Percentiles rank a stretch among this genome's conserved stretches.
Evolutionary conservation across 2,329 filamentous ascomycete genomes (phyloP).

Genomic region (Orbilia javanica): DNA sequence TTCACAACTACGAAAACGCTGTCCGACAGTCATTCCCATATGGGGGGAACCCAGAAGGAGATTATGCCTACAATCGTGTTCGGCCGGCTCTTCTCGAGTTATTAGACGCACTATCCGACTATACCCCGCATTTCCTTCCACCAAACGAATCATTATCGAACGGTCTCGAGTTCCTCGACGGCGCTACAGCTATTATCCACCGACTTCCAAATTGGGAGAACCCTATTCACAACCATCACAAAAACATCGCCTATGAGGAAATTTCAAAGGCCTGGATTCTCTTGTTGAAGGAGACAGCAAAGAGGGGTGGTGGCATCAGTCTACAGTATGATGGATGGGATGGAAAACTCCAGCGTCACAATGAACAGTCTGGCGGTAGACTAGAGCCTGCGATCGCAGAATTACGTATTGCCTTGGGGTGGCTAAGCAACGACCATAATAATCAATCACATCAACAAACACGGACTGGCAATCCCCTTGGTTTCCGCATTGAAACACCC

Average conservation of each 20-base stretch:
- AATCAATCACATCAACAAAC: slow-evolving; percentile 50
- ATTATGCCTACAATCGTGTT: slow-evolving; percentile 95
- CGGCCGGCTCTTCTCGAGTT: slow-evolving; percentile 83
- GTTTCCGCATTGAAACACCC: slow-evolving; percentile 60
- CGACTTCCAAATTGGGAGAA: slow-evolving; percentile 90
- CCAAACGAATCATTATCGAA: slow-evolving; percentile 89
- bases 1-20: slow-evolving; percentile 82
- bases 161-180: slow-evolving; percentile 88
- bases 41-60: slow-evolving; percentile 84
- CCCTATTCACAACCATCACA: slow-evolving; percentile 88
- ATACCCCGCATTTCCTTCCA: slow-evolving; percentile 93
- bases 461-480: slow-evolving; percentile 49
- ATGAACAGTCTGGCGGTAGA: slow-evolving; percentile 84
- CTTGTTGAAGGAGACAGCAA: slow-evolving; percentile 89
- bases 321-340: slow-evolving; percentile 94
- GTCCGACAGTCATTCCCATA: slow-evolving; percentile 85
- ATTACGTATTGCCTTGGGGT: slow-evolving; percentile 59
- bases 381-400: slow-evolving; percentile 78
- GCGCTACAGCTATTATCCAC: slow-evolving; percentile 90
- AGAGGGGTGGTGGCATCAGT: slow-evolving; percentile 89
- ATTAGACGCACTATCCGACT: slow-evolving; percentile 90
- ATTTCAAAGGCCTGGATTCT: slow-evolving; percentile 93
- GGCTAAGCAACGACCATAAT: slow-evolving; percentile 45
- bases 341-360: slow-evolving; percentile 85
- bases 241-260: slow-evolving; percentile 95